Evolutionary conservation across 2,329 filamentous ascomycete genomes (phyloP), one percentile per base, ranked within the genome.

Genomic region (Rutstroemia sp.): DNA sequence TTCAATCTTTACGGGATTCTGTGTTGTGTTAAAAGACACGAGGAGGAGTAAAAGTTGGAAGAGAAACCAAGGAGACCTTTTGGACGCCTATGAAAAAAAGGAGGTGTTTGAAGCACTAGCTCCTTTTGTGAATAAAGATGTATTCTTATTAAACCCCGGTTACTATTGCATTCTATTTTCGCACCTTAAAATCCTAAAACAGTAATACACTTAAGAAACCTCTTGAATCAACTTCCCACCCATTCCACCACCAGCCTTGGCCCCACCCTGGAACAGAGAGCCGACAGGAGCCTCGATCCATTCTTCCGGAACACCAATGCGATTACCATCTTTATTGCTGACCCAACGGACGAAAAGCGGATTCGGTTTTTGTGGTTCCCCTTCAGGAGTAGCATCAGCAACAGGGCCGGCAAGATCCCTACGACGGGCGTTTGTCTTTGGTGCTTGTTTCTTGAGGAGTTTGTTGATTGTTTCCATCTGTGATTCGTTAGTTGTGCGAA

Each of bases 381-480:
- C 72, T 50, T 79, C 79, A 7, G 76, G 75, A 2, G 73, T 74
- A 9, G 75, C 77, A 10, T 78, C 79, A 12, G 71, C 73, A 45
- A 70, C 70, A 12, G 71, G 47, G 70, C 54, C 65, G 71, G 42
- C 42, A 14, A 52, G 63, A 54, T 74, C 57, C 64, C 69, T 54
- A 61, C 71, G 46, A 68, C 77, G 34, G 71, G 77, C 75, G 62
- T 80, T 86, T 56, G 82, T 82, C 71, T 92, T 92, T 23, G 88
- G 86, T 1, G 88, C 87, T 70, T 92, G 89, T 69, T 92, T 91
- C 72, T 91, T 91, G 52, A 94, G 82, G 2, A 94, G 82, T 66
- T 92, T 91, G 76, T 94, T 92, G 79, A 94, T 92, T 0, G 89
- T 94, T 76, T 92, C 89, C 81, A 90, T 89, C 88, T 92, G 9